Conservation (phyloP, 2,329 filamentous ascomycete species). For the Fusarium marasasianum region DNA sequence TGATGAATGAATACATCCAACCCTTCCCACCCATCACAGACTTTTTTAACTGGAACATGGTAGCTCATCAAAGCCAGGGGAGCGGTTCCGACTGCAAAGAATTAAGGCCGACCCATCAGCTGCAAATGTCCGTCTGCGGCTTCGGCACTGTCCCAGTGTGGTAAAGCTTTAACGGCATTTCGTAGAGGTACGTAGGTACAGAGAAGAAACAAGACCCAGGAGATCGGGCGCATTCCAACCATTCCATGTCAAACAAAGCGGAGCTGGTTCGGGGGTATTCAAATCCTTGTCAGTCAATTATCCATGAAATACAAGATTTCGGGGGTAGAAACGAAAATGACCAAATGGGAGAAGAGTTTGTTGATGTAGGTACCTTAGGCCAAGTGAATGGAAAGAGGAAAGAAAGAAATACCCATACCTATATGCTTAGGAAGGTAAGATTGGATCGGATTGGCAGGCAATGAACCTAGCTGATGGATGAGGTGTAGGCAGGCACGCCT, state of each 20-base stretch:
- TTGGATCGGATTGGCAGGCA: neutral
- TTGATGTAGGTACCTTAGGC: neutral
- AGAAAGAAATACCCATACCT: neutral
- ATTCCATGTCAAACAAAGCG: constrained; percentile 31
- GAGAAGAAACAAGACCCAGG: constrained; percentile 31
- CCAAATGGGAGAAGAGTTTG: neutral
- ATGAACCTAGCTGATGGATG: neutral
- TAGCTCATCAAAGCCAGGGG: constrained; percentile 22
- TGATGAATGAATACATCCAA: neutral
- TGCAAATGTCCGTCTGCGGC: constrained; percentile 28
- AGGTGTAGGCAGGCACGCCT: constrained; percentile 16
- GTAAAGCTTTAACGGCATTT: constrained; percentile 33
- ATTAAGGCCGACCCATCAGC: constrained; percentile 25
- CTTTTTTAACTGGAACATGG: neutral
- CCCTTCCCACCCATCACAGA: neutral
- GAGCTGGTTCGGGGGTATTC: constrained; percentile 28
- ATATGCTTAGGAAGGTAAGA: neutral
- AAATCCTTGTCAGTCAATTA: constrained; percentile 10
- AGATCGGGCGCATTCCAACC: constrained; percentile 31
- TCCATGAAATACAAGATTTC: constrained; percentile 12
- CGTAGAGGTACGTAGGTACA: neutral
- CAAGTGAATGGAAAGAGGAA: neutral
- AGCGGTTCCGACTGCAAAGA: constrained; percentile 30
- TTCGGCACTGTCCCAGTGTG: constrained; percentile 32
- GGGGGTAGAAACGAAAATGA: constrained; percentile 6